A percentile compares a stretch with the other conserved stretches of the same genome.
These are phyloP conservation scores for Filobasidium wieringae DNA, from an alignment of 768 basidiomycete genomes.

Conservation along the genomic window DNA sequence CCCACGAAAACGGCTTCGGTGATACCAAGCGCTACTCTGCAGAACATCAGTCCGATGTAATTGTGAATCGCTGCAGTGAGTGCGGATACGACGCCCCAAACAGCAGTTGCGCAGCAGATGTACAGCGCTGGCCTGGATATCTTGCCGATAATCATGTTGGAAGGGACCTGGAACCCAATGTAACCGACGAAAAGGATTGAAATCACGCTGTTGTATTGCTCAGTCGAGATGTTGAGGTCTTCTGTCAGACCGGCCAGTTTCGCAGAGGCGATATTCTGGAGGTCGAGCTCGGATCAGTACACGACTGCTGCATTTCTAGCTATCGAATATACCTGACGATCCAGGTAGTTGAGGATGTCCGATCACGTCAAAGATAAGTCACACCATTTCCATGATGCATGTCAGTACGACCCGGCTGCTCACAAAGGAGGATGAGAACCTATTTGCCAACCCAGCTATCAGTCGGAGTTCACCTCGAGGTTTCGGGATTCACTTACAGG, in stretches of 20 bases:
- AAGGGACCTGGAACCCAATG: slow-evolving; percentile 28
- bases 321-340: no score
- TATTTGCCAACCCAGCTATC: no score
- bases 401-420: background rate
- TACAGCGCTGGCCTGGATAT: slow-evolving; percentile 27
- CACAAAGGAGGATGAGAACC: slow-evolving; percentile 14
- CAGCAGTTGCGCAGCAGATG: slow-evolving; percentile 19
- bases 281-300: no score
- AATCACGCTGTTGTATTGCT: slow-evolving; percentile 24
- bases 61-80: slow-evolving; percentile 26
- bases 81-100: slow-evolving; percentile 28
- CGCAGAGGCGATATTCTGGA: slow-evolving; percentile 29
- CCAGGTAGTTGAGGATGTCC: background rate
- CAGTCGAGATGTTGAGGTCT: slow-evolving; percentile 26
- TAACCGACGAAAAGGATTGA: slow-evolving; percentile 35
- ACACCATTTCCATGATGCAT: no score
- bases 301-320: no score
- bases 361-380: background rate
- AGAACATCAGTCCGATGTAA: slow-evolving; percentile 25
- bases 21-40: slow-evolving; percentile 21
- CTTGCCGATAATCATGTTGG: slow-evolving; percentile 32
- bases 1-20: slow-evolving; percentile 22
- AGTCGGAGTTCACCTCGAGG: no score
- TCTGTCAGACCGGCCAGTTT: slow-evolving; percentile 28
- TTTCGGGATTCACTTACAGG: slow-evolving; percentile 13